These are phyloP conservation scores for Primulina eburnea DNA, from an alignment of 257 asterid species.

Conservation along the genomic window DNA sequence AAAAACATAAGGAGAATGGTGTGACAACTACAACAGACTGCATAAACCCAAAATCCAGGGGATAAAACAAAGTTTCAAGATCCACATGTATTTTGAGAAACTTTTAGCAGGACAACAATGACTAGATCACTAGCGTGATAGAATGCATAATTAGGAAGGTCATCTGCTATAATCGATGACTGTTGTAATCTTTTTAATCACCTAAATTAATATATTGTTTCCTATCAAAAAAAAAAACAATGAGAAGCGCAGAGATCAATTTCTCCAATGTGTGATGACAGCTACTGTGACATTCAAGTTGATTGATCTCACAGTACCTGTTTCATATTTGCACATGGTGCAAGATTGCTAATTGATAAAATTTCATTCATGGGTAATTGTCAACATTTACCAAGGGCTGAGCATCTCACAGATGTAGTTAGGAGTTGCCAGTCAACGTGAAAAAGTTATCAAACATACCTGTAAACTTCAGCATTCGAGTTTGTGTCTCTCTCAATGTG, in stretches of 20 bases:
- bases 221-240: too few species aligned
- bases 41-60: conserved; percentile 3
- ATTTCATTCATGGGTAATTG: conserved; percentile 16
- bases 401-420: conserved; percentile 13
- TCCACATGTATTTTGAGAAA: not conserved
- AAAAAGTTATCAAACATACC: conserved; percentile 48
- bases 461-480: conserved; percentile 99
- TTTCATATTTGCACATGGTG: not conserved
- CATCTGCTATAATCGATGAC: too few species aligned
- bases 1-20: conserved; percentile 25
- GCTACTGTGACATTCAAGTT: not conserved
- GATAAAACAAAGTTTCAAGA: conserved; percentile 20
- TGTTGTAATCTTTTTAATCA: too few species aligned
- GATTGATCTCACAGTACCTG: not conserved
- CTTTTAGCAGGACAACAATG: not conserved
- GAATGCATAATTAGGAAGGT: too few species aligned
- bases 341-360: conserved; percentile 9
- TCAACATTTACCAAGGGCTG: not conserved
- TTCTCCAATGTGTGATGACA: not conserved
- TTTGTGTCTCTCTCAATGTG: conserved; percentile 97
- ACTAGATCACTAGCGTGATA: too few species aligned
- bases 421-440: conserved; percentile 3
- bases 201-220: too few species aligned
- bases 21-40: conserved; percentile 19
- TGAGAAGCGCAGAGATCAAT: not conserved